phyloP scores from a whole-genome alignment of 306 rosid species.

The Medicago lupulina region DNA sequence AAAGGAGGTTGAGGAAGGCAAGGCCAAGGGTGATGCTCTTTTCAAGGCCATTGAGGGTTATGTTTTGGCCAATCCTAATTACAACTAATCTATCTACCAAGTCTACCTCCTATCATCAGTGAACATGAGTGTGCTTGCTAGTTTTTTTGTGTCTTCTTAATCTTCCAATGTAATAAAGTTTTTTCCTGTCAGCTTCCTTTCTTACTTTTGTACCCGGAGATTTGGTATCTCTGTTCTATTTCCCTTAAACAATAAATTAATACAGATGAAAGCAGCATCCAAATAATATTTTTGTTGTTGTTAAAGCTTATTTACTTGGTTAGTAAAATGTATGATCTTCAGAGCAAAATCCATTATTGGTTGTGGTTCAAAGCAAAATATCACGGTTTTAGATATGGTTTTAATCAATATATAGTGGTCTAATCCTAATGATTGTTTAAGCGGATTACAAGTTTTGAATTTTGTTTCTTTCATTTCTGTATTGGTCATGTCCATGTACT shows the following conservation, averaged over 20 bases:
- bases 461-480: too few species aligned
- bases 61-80: slow-evolving; percentile 47
- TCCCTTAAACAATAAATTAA: neutral
- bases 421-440: too few species aligned
- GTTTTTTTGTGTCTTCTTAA: neutral
- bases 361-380: too few species aligned
- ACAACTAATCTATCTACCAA: slow-evolving; percentile 4
- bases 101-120: neutral
- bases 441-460: too few species aligned
- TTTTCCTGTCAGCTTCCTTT: neutral
- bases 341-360: too few species aligned
- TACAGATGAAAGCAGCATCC: neutral
- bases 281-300: too few species aligned
- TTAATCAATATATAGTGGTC: too few species aligned
- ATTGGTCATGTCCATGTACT: too few species aligned
- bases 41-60: slow-evolving; percentile 53
- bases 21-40: slow-evolving; percentile 47
- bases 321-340: too few species aligned
- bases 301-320: too few species aligned
- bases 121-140: neutral
- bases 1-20: slow-evolving; percentile 39
- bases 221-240: neutral
- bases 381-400: too few species aligned
- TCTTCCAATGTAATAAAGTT: neutral
- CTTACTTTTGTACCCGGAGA: too few species aligned